Evolutionary conservation across 2,329 filamentous ascomycete genomes (phyloP).

Genomic region (Paecilomyces formosus): DNA sequence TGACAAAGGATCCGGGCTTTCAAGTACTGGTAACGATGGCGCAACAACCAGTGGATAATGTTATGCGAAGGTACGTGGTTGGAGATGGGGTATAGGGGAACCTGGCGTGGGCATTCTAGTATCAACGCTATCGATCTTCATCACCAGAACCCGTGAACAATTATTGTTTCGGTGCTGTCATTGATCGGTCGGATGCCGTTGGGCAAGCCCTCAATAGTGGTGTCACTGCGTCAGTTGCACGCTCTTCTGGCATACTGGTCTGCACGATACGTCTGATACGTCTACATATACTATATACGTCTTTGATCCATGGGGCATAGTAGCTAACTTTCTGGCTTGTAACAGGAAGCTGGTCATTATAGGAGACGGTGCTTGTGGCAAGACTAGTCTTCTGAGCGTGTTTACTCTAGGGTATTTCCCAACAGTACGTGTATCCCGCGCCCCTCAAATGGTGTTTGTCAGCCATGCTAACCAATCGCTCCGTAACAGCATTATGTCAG

Average conservation of each 20-base stretch:
- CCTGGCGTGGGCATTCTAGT: not conserved
- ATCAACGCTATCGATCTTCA: not conserved
- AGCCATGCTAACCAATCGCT: conserved; percentile 1
- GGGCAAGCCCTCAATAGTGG: not conserved
- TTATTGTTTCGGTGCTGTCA: not conserved
- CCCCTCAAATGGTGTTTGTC: not conserved
- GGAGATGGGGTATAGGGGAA: not conserved
- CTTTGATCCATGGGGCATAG: not conserved
- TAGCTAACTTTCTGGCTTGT: conserved; percentile 10
- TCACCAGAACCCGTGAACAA: not conserved
- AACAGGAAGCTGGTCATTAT: conserved; percentile 91
- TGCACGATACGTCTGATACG: not conserved
- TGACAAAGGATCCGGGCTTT: not conserved
- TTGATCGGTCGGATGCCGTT: not conserved
- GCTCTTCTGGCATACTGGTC: not conserved
- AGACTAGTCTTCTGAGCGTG: conserved; percentile 93
- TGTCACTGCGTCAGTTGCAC: not conserved
- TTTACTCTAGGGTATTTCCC: conserved; percentile 98
- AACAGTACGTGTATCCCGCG: conserved; percentile 58
- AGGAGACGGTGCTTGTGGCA: conserved; percentile 94
- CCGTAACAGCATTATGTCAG: conserved; percentile 38
- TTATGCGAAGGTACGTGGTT: conserved; percentile 51
- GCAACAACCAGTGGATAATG: conserved; percentile 34
- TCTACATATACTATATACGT: not conserved
- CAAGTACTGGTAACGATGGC: conserved; percentile 23